Evolutionary conservation across 441 rosid species (phyloP), one percentile per base, ranked within the genome.

Genomic region (Aleurites moluccanus): DNA sequence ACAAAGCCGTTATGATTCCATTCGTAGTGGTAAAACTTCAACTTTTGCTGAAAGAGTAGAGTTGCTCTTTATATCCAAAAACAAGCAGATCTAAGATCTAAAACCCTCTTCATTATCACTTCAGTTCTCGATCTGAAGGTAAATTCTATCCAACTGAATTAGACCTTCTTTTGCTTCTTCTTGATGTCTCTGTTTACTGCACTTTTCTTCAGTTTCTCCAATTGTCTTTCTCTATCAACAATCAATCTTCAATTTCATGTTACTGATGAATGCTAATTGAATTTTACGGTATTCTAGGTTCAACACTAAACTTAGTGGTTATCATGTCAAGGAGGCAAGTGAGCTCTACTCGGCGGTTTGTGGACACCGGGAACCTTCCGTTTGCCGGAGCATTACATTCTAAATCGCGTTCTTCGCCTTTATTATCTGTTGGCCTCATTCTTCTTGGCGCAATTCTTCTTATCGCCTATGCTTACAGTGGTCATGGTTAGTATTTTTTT

Each of bases 301-400:
- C 38, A 35, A 1, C 38, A 35, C n/a, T n/a, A n/a, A n/a, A n/a
- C n/a, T n/a, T n/a, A n/a, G n/a, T n/a, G n/a, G 38, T 35, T 15
- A 50, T 18, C 56, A 94, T 94, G 99, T 88, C 98, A n/a, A 87
- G 98, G 81, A 86, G 99, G 81, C 94, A 85, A 83, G 92, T 88
- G 55, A 88, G 82, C 75, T 86, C 91, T 62, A 74, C 97, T 20
- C 86, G 99, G 30, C 91, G 94, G 50, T 81, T 87, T 16, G 96
- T 85, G 0, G 99, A 91, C 78, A 80, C 85, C 68, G 94, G 94
- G 47, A 86, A 83, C 84, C 86, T 91, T 66, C 87, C 97, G 0
- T 92, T 94, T 78, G 78, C 83, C 0, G 89, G 89, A 44, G 88
- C 91, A 0, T 82, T 87, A 53, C 94, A 91, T 64, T 88, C 97